phyloP scores from a whole-genome alignment of 306 rosid species.

The Rubus parviflorus region DNA sequence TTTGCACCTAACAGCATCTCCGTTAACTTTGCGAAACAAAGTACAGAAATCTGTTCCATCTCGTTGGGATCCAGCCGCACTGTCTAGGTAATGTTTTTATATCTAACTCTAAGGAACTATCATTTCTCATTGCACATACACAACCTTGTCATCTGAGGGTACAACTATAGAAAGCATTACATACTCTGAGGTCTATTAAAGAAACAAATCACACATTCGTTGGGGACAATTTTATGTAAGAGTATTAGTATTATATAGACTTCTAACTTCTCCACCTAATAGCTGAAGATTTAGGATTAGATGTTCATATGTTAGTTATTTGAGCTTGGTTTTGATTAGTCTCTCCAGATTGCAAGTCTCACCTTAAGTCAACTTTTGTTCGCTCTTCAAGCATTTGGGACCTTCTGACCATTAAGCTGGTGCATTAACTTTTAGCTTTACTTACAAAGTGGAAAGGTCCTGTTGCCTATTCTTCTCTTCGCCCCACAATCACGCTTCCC shows the following conservation, averaged over 20 bases:
- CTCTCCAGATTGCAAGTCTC: not conserved
- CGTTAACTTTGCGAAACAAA: slow-evolving; percentile 58
- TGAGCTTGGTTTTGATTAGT: not conserved
- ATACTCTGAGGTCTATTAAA: not conserved
- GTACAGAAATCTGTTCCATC: slow-evolving; percentile 89
- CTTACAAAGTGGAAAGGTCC: not conserved
- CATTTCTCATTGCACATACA: not conserved
- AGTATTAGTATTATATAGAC: not conserved
- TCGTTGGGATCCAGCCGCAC: slow-evolving; percentile 86
- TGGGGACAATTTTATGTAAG: not conserved
- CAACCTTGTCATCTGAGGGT: not conserved
- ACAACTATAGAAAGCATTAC: not conserved
- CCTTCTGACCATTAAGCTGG: not conserved
- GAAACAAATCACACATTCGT: not conserved
- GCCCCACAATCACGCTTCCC: not conserved
- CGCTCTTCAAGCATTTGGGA: slow-evolving; percentile 4
- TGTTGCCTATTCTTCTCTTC: not conserved
- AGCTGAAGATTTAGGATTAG: not conserved
- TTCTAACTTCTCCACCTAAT: not conserved
- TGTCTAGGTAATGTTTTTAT: slow-evolving; percentile 60
- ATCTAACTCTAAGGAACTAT: not conserved
- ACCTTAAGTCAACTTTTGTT: too few species aligned
- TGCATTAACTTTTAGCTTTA: not conserved
- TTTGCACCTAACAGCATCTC: slow-evolving; percentile 79
- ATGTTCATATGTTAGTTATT: not conserved